Percentiles rank a stretch among this genome's conserved stretches.
Evolutionary conservation across 2,329 filamentous ascomycete genomes (phyloP).

Genomic region (Colletotrichum zoysiae): DNA sequence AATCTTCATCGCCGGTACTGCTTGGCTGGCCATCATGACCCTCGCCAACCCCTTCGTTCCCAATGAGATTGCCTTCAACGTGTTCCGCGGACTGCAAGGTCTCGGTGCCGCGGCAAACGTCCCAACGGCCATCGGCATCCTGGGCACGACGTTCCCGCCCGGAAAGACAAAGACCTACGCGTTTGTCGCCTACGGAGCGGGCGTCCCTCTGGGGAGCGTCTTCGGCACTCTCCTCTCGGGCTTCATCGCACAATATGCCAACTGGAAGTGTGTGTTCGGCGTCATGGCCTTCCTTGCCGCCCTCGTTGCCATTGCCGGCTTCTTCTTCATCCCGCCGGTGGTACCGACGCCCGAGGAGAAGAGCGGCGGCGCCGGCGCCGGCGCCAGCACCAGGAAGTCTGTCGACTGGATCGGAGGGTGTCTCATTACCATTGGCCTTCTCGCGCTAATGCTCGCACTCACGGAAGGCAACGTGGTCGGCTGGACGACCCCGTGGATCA

Average conservation of each 20-base stretch:
- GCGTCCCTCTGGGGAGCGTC: conserved; percentile 73
- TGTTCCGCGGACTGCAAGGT: conserved; percentile 76
- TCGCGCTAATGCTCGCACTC: conserved; percentile 74
- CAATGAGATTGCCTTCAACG: conserved; percentile 76
- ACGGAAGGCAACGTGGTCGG: conserved; percentile 78
- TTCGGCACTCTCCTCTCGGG: conserved; percentile 75
- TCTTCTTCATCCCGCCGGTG: conserved; percentile 70
- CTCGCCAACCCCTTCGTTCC: conserved; percentile 73
- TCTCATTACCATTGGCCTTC: conserved; percentile 71
- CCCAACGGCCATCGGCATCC: conserved; percentile 77
- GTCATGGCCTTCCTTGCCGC: conserved; percentile 71
- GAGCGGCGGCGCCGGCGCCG: conserved; percentile 43
- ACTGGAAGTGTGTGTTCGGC: conserved; percentile 78
- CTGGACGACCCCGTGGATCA: conserved; percentile 74
- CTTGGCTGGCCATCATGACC: conserved; percentile 71
- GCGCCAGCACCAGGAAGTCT: conserved; percentile 57
- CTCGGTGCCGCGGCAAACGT: conserved; percentile 78
- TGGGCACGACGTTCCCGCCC: conserved; percentile 75
- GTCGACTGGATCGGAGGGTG: conserved; percentile 77
- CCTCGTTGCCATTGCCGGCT: conserved; percentile 66
- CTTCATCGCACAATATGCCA: conserved; percentile 71
- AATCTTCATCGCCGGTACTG: conserved; percentile 74
- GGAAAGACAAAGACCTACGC: conserved; percentile 79
- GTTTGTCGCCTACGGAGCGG: conserved; percentile 74
- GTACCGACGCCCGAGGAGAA: conserved; percentile 50